Evolutionary conservation across 2,329 filamentous ascomycete species (phyloP).

Genomic region (Beauveria medogensis): DNA sequence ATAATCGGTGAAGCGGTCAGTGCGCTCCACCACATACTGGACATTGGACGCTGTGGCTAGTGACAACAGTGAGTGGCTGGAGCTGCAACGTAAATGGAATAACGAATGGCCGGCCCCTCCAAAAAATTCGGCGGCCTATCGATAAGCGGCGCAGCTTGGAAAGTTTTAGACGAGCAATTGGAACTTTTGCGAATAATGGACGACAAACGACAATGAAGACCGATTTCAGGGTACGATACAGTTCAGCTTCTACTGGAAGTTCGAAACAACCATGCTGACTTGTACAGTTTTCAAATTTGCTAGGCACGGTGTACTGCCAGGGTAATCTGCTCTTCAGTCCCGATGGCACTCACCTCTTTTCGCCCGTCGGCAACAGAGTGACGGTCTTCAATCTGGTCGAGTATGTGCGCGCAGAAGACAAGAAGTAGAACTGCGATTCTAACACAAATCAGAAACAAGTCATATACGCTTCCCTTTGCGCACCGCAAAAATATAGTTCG

Average conservation of each 20-base stretch:
- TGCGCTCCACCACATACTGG: slow-evolving; percentile 12
- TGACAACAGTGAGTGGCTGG: slow-evolving; percentile 12
- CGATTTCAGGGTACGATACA: slow-evolving; percentile 76
- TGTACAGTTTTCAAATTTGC: slow-evolving; percentile 88
- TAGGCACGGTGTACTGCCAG: slow-evolving; percentile 97
- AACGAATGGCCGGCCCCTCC: slow-evolving; percentile 25
- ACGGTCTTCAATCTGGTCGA: slow-evolving; percentile 95
- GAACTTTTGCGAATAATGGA: slow-evolving; percentile 23
- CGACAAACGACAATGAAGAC: slow-evolving; percentile 76
- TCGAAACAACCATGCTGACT: background rate
- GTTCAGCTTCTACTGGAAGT: too few species aligned
- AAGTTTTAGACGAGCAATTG: slow-evolving; percentile 20
- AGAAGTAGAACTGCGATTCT: slow-evolving; percentile 16
- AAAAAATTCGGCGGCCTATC: slow-evolving; percentile 24
- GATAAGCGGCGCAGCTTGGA: slow-evolving; percentile 24
- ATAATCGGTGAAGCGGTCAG: slow-evolving; percentile 12
- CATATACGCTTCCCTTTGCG: slow-evolving; percentile 77
- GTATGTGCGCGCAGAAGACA: slow-evolving; percentile 39
- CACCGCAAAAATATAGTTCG: slow-evolving; percentile 90
- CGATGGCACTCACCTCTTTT: slow-evolving; percentile 91
- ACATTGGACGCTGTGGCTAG: background rate
- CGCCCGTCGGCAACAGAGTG: slow-evolving; percentile 91
- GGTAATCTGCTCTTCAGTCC: slow-evolving; percentile 95
- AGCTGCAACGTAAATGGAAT: slow-evolving; percentile 21
- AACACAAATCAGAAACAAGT: slow-evolving; percentile 62